Percentiles rank a stretch among this genome's conserved stretches.
These are phyloP conservation scores for Potentilla sterilis DNA, from an alignment of 306 rosid genomes.

Conservation along the genomic window DNA sequence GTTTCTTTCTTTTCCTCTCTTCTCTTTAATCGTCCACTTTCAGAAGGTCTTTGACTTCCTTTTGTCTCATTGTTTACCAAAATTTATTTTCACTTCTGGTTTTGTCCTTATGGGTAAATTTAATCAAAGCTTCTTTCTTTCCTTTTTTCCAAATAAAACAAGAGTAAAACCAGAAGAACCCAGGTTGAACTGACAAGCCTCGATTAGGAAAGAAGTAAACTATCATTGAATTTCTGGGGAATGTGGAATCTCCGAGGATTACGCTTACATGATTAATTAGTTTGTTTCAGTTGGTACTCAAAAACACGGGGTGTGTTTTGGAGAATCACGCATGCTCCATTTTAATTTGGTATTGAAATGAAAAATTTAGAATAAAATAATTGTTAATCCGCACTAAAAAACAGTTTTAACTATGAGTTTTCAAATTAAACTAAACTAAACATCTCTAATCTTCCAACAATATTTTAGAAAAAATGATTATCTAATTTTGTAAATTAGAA, in stretches of 20 bases:
- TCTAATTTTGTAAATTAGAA: no score
- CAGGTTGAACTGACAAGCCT: neutral
- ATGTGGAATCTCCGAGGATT: constrained; percentile 2
- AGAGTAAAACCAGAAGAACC: neutral
- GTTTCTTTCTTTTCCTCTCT: neutral
- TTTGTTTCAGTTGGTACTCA: neutral
- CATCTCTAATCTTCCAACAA: no score
- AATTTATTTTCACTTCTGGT: neutral
- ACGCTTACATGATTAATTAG: neutral
- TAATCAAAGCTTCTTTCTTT: neutral
- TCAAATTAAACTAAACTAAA: no score
- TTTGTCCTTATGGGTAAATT: neutral
- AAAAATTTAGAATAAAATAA: no score
- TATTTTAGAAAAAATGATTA: no score
- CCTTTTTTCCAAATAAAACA: neutral
- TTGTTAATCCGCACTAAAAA: no score
- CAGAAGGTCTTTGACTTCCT: constrained; percentile 10
- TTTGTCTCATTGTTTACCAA: constrained; percentile 6
- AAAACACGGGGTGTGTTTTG: neutral
- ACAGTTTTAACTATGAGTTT: no score
- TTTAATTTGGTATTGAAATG: no score
- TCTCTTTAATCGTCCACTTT: neutral
- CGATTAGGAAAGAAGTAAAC: neutral
- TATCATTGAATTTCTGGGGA: neutral
- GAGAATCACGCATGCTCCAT: no score